These are phyloP conservation scores for Fomitopsis serialis DNA, from an alignment of 768 basidiomycete genomes.

Conservation along the genomic window DNA sequence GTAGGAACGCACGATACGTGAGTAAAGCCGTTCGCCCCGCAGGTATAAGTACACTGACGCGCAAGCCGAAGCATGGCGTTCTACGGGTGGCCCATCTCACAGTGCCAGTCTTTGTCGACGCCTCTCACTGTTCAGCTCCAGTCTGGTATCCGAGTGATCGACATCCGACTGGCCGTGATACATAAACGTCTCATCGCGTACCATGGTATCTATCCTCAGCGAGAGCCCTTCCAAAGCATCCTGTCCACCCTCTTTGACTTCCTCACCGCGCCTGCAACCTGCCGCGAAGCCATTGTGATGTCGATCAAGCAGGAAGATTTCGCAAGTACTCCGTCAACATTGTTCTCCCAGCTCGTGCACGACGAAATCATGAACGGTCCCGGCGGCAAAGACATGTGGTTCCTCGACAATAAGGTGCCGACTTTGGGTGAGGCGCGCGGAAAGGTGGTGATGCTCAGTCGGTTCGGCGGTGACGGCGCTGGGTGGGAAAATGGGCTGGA, in stretches of 20 bases:
- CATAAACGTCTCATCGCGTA: constrained; percentile 64
- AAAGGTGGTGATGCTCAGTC: constrained; percentile 78
- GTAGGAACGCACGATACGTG: constrained; percentile 69
- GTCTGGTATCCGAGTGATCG: constrained; percentile 76
- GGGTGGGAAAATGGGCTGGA: constrained; percentile 67
- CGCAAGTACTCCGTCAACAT: constrained; percentile 32
- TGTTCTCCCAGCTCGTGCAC: constrained; percentile 63
- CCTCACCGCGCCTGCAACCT: constrained; percentile 50
- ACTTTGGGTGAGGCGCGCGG: constrained; percentile 80
- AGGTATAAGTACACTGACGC: not conserved
- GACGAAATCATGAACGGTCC: constrained; percentile 56
- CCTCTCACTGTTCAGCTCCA: constrained; percentile 65
- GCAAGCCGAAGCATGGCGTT: constrained; percentile 59
- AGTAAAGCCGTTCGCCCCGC: constrained; percentile 16
- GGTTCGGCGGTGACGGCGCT: constrained; percentile 68
- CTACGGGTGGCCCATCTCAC: constrained; percentile 81
- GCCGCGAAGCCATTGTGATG: constrained; percentile 74
- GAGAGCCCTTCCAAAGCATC: constrained; percentile 61
- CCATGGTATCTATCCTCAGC: constrained; percentile 74
- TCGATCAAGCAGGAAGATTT: constrained; percentile 88
- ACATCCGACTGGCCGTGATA: constrained; percentile 72
- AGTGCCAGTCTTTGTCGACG: constrained; percentile 69
- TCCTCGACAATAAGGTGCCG: constrained; percentile 76
- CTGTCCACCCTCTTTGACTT: constrained; percentile 57
- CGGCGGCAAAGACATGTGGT: constrained; percentile 65